Conservation (phyloP, 2,329 filamentous ascomycete species). For the Colletotrichum sojae region DNA sequence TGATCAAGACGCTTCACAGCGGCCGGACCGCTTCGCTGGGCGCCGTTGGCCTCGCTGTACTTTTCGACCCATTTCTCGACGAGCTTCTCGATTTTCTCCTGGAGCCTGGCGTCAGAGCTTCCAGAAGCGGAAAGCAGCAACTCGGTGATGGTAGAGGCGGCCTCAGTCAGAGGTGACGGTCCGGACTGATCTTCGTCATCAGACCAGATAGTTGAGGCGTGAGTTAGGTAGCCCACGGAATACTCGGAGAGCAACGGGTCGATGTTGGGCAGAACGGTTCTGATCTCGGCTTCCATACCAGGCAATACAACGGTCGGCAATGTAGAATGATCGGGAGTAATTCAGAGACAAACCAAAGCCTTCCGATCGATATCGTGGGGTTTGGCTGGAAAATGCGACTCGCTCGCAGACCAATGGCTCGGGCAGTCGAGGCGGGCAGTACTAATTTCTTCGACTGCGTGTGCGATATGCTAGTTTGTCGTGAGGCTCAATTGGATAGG, state of each 20-base stretch:
- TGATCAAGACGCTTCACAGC: conserved; percentile 90
- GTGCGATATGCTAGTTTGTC: too few relatives aligned
- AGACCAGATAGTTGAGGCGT: conserved; percentile 89
- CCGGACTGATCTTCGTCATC: conserved; percentile 78
- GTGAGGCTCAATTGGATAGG: too few relatives aligned
- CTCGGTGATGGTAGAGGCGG: conserved; percentile 86
- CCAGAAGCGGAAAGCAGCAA: conserved; percentile 95
- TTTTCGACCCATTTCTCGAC: conserved; percentile 92
- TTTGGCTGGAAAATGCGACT: too few relatives aligned
- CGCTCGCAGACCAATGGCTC: too few relatives aligned
- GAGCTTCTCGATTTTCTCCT: conserved; percentile 84
- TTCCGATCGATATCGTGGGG: too few relatives aligned
- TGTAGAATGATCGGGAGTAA: too few relatives aligned
- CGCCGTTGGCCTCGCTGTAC: conserved; percentile 81
- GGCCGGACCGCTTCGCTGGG: conserved; percentile 80
- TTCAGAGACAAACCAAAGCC: too few relatives aligned
- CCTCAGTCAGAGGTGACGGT: conserved; percentile 86
- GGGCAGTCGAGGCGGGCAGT: too few relatives aligned
- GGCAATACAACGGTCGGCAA: too few relatives aligned
- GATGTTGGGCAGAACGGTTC: conserved; percentile 85
- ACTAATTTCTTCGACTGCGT: too few relatives aligned
- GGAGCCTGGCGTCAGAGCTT: conserved; percentile 78
- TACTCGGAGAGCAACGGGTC: conserved; percentile 93
- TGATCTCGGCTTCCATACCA: conserved; percentile 89
- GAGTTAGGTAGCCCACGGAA: conserved; percentile 92